Conservation (phyloP, 257 asterid genomes). For the Plantago elongata region DNA sequence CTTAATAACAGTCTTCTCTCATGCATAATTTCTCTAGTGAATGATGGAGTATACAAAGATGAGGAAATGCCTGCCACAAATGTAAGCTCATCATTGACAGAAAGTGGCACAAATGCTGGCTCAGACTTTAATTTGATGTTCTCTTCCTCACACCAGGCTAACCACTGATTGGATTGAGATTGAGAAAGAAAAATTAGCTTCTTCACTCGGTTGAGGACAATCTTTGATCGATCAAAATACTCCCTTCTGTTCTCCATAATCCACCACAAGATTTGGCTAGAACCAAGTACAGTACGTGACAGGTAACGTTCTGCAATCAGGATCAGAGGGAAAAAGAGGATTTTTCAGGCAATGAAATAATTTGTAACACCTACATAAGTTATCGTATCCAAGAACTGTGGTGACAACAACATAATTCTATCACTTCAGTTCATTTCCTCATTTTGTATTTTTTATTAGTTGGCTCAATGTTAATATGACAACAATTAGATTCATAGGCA, state of each 20-base stretch:
- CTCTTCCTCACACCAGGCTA: slow-evolving; percentile 88
- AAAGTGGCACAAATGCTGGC: slow-evolving; percentile 75
- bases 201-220: slow-evolving; percentile 69
- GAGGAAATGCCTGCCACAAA: slow-evolving; percentile 81
- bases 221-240: slow-evolving; percentile 82
- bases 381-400: neutral
- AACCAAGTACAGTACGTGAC: slow-evolving; percentile 79
- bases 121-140: slow-evolving; percentile 64
- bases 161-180: slow-evolving; percentile 80
- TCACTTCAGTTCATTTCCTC: neutral
- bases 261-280: slow-evolving; percentile 97
- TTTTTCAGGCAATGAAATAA: slow-evolving; percentile 11
- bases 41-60: slow-evolving; percentile 72
- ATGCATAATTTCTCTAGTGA: slow-evolving; percentile 65
- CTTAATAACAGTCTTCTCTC: slow-evolving; percentile 62
- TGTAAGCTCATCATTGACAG: slow-evolving; percentile 91
- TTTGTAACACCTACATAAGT: neutral
- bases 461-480: neutral
- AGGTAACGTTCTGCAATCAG: slow-evolving; percentile 67
- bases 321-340: neutral
- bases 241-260: slow-evolving; percentile 96
- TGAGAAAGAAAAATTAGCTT: slow-evolving; percentile 82
- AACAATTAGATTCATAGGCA: neutral
- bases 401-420: too few relatives aligned
- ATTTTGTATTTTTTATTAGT: neutral